These are phyloP conservation scores for Rhodotorula glutinis DNA, from an alignment of 1,284 basidiomycete genomes.

Conservation along the genomic window DNA sequence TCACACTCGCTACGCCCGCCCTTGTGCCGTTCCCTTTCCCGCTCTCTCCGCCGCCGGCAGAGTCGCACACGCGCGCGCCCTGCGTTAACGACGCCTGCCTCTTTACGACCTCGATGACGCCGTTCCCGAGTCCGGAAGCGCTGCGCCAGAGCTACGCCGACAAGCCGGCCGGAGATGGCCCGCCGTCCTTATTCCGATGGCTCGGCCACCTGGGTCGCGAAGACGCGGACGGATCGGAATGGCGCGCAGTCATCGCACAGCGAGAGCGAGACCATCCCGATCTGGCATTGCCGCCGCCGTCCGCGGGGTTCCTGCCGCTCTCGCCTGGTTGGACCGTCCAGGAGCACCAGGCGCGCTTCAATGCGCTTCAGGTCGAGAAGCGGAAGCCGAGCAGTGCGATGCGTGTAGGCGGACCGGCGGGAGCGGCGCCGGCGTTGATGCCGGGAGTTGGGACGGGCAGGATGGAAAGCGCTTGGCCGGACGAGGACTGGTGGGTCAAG, in stretches of 20 bases:
- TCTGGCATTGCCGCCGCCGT: not conserved
- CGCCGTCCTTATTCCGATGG: not conserved
- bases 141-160: slow-evolving; percentile 11
- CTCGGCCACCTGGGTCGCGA: not conserved
- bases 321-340: slow-evolving; percentile 4
- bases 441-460: not conserved
- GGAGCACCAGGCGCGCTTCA: slow-evolving; percentile 33
- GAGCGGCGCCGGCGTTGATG: not conserved
- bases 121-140: slow-evolving; percentile 32
- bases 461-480: slow-evolving; percentile 17
- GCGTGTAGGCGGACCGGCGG: not conserved
- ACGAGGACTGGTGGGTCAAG: slow-evolving; percentile 23
- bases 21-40: slow-evolving; percentile 39
- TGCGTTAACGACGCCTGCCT: slow-evolving; percentile 39
- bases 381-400: not conserved
- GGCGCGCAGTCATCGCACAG: not conserved
- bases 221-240: not conserved
- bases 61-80: slow-evolving; percentile 33
- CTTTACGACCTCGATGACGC: slow-evolving; percentile 38
- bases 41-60: slow-evolving; percentile 25
- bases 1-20: slow-evolving; percentile 26
- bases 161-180: not conserved
- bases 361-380: slow-evolving; percentile 5
- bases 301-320: not conserved
- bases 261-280: not conserved